A percentile compares a stretch with the other conserved stretches of the same genome.
phyloP scores from a whole-genome alignment of 2,329 filamentous ascomycete genomes.

The Hirsutella rhossiliensis region DNA sequence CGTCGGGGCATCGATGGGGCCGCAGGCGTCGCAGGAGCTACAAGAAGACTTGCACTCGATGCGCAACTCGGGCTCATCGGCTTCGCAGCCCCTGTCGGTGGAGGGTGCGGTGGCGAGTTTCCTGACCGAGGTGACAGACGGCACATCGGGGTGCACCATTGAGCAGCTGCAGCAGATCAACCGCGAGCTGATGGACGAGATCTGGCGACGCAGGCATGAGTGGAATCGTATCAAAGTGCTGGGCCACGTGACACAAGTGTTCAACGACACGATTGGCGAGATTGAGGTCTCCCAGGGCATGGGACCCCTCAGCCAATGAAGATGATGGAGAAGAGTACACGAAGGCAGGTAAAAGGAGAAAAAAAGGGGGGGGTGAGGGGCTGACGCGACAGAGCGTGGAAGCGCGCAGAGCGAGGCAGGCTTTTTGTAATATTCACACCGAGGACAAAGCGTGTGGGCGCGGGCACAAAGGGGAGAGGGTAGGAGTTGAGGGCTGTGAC shows the following conservation, averaged over 20 bases:
- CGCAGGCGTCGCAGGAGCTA: conserved; percentile 22
- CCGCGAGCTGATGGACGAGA: conserved; percentile 75
- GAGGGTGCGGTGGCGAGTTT: conserved; percentile 43
- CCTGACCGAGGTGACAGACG: conserved; percentile 48
- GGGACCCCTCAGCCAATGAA: conserved; percentile 29
- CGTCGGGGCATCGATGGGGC: conserved; percentile 20
- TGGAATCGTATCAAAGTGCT: conserved; percentile 75
- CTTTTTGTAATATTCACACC: not conserved
- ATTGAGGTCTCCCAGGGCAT: conserved; percentile 45
- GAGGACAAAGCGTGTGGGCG: not conserved
- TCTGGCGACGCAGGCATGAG: conserved; percentile 69
- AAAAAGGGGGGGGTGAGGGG: not conserved
- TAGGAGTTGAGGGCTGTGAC: conserved; percentile 2
- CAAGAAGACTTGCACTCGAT: conserved; percentile 5
- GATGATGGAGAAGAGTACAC: conserved; percentile 5
- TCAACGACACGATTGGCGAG: conserved; percentile 63
- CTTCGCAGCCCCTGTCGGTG: conserved; percentile 32
- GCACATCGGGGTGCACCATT: conserved; percentile 68
- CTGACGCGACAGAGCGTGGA: not conserved
- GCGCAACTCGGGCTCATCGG: conserved; percentile 22
- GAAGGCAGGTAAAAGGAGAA: not conserved
- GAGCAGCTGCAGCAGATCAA: conserved; percentile 95
- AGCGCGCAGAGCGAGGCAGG: too few relatives aligned
- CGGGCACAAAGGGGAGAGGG: not conserved
- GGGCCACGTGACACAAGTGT: conserved; percentile 49